These are phyloP conservation scores for Lenzites betulinus DNA, from an alignment of 768 basidiomycete genomes.

Conservation along the genomic window DNA sequence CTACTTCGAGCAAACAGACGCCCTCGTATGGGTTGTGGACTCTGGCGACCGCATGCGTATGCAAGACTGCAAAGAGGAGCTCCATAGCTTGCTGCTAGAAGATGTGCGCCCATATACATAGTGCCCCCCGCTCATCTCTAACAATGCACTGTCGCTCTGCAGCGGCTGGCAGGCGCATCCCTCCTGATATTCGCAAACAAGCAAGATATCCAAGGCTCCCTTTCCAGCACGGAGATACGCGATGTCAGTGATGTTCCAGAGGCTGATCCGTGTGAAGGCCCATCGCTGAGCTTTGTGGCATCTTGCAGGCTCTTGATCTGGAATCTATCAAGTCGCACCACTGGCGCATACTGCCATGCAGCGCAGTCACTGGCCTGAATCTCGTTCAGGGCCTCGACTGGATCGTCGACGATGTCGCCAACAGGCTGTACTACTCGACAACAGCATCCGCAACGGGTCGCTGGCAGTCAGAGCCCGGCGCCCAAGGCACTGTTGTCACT, in stretches of 20 bases:
- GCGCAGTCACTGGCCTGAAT: conserved; percentile 87
- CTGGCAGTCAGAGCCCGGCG: background rate
- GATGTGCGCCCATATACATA: conserved; percentile 62
- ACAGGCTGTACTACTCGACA: conserved; percentile 72
- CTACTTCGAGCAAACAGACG: conserved; percentile 99
- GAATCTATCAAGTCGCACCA: conserved; percentile 81
- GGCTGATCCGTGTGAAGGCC: background rate
- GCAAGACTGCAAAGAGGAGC: conserved; percentile 85
- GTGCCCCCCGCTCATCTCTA: background rate
- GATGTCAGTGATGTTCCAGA: conserved; percentile 56
- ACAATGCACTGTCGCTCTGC: conserved; percentile 5
- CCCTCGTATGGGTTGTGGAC: conserved; percentile 98
- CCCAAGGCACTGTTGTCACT: background rate
- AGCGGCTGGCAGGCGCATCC: conserved; percentile 96
- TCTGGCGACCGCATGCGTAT: conserved; percentile 90
- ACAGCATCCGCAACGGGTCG: conserved; percentile 7
- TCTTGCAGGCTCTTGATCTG: conserved; percentile 73
- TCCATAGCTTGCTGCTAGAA: conserved; percentile 84
- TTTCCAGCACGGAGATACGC: conserved; percentile 80
- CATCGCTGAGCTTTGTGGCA: background rate
- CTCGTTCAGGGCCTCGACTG: conserved; percentile 86
- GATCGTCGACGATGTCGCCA: conserved; percentile 88
- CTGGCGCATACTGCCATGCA: conserved; percentile 91
- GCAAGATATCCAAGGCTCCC: conserved; percentile 88
- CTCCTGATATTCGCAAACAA: conserved; percentile 97